Conservation (phyloP, 2,329 filamentous ascomycete genomes). For the Paraphaeosphaeria minitans region DNA sequence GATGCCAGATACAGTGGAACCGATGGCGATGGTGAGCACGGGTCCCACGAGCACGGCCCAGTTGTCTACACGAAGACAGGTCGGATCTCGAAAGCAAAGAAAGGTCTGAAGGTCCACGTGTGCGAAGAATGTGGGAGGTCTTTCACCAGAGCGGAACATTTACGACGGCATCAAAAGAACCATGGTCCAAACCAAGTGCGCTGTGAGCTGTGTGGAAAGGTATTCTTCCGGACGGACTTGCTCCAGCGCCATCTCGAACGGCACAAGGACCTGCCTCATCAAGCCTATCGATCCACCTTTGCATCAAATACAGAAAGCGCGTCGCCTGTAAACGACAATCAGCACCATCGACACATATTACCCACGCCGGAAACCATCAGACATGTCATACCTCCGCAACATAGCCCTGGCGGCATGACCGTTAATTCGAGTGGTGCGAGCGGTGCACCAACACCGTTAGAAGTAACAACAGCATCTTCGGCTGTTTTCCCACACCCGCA, state of each 20-base stretch:
- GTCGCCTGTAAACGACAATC: constrained; percentile 1
- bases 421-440: background rate
- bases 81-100: constrained; percentile 47
- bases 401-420: background rate
- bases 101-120: constrained; percentile 45
- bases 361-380: background rate
- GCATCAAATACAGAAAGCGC: background rate
- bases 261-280: constrained; percentile 10
- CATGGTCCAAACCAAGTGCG: constrained; percentile 13
- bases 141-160: constrained; percentile 49
- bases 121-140: constrained; percentile 47
- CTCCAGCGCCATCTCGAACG: constrained; percentile 15
- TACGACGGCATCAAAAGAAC: constrained; percentile 30
- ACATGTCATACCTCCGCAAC: constrained; percentile 1
- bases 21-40: constrained; percentile 8
- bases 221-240: constrained; percentile 15
- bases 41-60: constrained; percentile 11
- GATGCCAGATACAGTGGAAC: constrained; percentile 12
- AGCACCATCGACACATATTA: constrained; percentile 4
- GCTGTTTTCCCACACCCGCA: background rate
- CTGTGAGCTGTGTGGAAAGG: constrained; percentile 16
- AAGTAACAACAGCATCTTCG: background rate
- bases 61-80: constrained; percentile 46
- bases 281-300: background rate
- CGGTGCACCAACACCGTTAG: constrained; percentile 5